Evolutionary conservation across 345 rosid species (phyloP), one percentile per base, ranked within the genome.

Genomic region (Lepidium africanum): DNA sequence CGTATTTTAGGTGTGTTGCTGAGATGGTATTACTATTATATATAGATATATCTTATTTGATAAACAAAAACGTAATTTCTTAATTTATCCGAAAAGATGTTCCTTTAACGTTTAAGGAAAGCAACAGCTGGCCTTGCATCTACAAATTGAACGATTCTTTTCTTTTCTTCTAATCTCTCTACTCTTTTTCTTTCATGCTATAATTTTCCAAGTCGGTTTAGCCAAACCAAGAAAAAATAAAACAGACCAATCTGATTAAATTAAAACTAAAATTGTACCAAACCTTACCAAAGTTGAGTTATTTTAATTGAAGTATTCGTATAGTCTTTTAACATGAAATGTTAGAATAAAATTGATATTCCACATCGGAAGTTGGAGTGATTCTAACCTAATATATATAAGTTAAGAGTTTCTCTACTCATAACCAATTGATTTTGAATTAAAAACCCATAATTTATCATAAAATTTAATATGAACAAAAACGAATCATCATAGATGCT

Each of bases 51-150:
- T 25, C 30, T 17, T 64, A 2, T 25, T 55, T 55, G n/a, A 15
- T 38, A 13, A 35, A 60, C 41, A 49, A 12, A 41, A 16, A 10
- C 3, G 15, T 27, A 8, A 58, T 65, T 47, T 58, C 46, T 65
- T 49, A 39, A 37, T 63, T 7, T 48, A 48, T 39, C 50, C 12
- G 9, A 38, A 12, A 48, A 12, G 2, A 58, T 1, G 6, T 36
- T 59, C 7, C 37, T 50, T 7, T 59, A 36, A 66, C 72, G 67
- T 73, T 59, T 66, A 73, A 73, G 56, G 72, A 51, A 74, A 74
- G 77, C 73, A 67, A 74, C 13, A 15, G 40, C 37, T 58, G 16
- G 50, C 45, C 60, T 37, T 45, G 8, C 19, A 55, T 63, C 33
- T 27, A 27, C 8, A 14, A n/a, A 11, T 16, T 14, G 17, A 67